Base-by-base conservation (phyloP, 148 eudicot genomes). In the Nepenthes gracilis region DNA sequence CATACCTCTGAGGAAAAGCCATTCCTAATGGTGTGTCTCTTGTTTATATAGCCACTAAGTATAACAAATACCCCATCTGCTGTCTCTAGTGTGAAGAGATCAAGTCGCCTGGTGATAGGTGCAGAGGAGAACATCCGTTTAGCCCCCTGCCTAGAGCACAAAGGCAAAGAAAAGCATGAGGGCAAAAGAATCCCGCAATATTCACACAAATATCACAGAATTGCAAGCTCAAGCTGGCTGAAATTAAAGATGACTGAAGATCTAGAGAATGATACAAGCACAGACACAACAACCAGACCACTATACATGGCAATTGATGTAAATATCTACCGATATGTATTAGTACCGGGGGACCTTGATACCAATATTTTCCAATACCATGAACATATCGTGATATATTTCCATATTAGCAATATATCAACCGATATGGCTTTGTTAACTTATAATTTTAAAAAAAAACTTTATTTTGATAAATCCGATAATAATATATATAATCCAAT, bases 1-100 rank as follows among this genome's bases (percentile, higher is more conserved):
- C 72, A 64, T 68, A 83, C 88, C 78, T 78, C 83, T 54, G 70
- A 56, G 36, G 85, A 67, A 72, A 84, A 84, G 14, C 89, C 89
- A 78, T 81, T 78, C 63, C 74, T 77, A 61, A 45, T 13, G 1
- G 85, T 81, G 37, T 65, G 78, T 45, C 10, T 53, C 67, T 78
- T 81, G 74, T 84, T 70, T 56, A 84, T 62, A 43, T 65, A 69
- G 57, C 78, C 83, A 37, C 59, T 51, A 3, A 81, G 37, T n/a
- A 64, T 40, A 32, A 84, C 70, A 67, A 43, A 71, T 67, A 74
- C 38, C 64, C 85, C 85, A 59, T 84, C 89, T 45, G 64, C 69
- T 11, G 83, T 80, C 70, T 76, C 81, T 35, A 84, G 77, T 51
- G 67, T 78, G 61, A 74, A 78, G 6, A 64, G 61, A 51, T 78